These are phyloP conservation scores for Microbotryomycetes sp. DNA, from an alignment of 1,284 basidiomycete species.

Conservation along the genomic window DNA sequence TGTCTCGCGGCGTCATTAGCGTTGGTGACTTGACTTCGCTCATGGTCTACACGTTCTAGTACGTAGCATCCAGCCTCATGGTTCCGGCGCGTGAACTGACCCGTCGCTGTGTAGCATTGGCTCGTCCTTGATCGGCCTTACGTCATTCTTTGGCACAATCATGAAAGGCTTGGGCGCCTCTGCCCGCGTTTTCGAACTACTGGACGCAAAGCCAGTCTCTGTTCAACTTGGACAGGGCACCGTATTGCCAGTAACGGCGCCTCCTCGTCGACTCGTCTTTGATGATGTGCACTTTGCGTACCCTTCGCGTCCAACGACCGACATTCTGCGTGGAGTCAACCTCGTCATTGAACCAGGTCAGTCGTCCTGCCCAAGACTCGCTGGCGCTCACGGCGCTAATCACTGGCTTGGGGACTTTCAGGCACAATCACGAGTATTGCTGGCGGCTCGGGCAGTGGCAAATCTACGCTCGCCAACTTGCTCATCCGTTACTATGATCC, in stretches of 20 bases:
- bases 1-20: conserved; percentile 75
- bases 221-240: conserved; percentile 59
- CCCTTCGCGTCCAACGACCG: conserved; percentile 65
- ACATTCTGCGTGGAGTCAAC: conserved; percentile 59
- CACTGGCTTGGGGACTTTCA: too few relatives aligned
- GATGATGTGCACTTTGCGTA: conserved; percentile 70
- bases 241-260: conserved; percentile 28
- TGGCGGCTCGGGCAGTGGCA: conserved; percentile 45
- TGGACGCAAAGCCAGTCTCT: conserved; percentile 54
- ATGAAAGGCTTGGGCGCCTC: conserved; percentile 82
- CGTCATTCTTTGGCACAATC: conserved; percentile 44
- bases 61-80: conserved; percentile 39
- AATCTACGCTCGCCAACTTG: conserved; percentile 82
- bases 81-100: neutral
- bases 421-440: conserved; percentile 41
- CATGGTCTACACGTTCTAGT: conserved; percentile 68
- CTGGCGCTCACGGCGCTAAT: too few relatives aligned
- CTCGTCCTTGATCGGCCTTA: conserved; percentile 41
- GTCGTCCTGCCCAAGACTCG: conserved; percentile 49
- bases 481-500: conserved; percentile 92
- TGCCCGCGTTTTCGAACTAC: conserved; percentile 81
- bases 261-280: conserved; percentile 63
- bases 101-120: conserved; percentile 6
- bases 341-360: conserved; percentile 68
- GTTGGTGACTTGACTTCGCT: conserved; percentile 86